Percentiles rank a stretch among this genome's conserved stretches.
Evolutionary conservation across 73 alveolate genomes (phyloP).

Genomic region (Blepharisma japonicum): DNA sequence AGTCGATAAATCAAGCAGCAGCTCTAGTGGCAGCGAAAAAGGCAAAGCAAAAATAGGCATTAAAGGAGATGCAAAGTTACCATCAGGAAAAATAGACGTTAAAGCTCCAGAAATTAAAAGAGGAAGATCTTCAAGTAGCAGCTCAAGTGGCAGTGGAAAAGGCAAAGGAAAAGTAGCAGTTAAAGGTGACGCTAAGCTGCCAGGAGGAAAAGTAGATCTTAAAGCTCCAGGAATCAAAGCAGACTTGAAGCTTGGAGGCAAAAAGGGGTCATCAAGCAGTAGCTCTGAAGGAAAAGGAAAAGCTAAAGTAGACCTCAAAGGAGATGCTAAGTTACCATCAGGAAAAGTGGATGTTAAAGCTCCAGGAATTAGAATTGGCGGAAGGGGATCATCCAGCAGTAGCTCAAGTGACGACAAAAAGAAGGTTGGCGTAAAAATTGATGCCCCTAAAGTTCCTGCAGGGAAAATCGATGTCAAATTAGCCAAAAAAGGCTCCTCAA

Average conservation of each 20-base stretch:
- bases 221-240: background rate
- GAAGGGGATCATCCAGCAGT: background rate
- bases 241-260: background rate
- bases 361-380: background rate
- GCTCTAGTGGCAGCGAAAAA: background rate
- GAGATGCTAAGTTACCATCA: background rate
- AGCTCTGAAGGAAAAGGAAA: background rate
- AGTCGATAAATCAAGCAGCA: background rate
- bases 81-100: constrained; percentile 2
- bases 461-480: background rate
- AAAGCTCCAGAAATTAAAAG: background rate
- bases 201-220: background rate
- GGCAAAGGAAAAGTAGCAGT: background rate
- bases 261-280: background rate
- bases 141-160: no score
- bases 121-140: no score
- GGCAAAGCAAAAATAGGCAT: background rate
- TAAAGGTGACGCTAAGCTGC: constrained; percentile 16
- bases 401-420: background rate
- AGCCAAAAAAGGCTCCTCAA: background rate
- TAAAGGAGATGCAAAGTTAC: background rate
- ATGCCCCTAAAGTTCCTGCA: background rate
- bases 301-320: background rate
- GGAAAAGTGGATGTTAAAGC: constrained; percentile 14
- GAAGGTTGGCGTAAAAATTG: background rate